Conservation (phyloP, 1,284 basidiomycete species). For the Irpex sp. region DNA sequence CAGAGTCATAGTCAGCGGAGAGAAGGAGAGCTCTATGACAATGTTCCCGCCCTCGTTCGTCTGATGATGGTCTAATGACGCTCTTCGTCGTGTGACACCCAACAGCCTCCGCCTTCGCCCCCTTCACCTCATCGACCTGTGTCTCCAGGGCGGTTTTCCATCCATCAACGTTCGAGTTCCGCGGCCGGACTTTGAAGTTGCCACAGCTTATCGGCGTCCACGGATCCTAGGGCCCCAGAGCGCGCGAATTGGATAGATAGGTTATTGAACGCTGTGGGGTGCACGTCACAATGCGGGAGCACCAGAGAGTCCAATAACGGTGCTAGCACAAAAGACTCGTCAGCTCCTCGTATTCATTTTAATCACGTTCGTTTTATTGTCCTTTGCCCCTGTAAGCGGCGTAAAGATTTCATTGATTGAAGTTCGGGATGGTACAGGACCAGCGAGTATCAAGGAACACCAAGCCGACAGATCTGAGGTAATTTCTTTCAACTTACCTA, state of each 20-base stretch:
- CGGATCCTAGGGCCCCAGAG: constrained; percentile 20
- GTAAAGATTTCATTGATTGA: not conserved
- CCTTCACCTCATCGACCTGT: not conserved
- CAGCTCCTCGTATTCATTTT: not conserved
- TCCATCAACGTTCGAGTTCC: not conserved
- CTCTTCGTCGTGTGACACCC: not conserved
- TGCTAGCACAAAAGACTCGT: constrained; percentile 29
- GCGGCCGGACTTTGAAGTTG: not conserved
- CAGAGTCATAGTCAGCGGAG: not conserved
- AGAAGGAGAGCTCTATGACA: not conserved
- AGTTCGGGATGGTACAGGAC: not conserved
- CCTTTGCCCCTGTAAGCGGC: not conserved
- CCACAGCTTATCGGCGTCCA: constrained; percentile 1
- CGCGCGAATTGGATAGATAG: constrained; percentile 53
- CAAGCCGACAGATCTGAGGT: not conserved
- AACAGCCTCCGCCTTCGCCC: not conserved
- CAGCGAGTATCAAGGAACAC: too few species aligned
- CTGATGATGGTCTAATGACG: not conserved
- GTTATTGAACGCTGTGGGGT: constrained; percentile 68
- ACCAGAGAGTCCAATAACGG: constrained; percentile 41
- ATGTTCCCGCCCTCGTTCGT: not conserved
- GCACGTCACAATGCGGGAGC: constrained; percentile 44
- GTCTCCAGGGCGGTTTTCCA: not conserved
- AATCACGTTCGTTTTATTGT: not conserved
- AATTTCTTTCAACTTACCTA: constrained; percentile 29